phyloP scores from a whole-genome alignment of 1,284 basidiomycete species.

The Naganishia cerealis region DNA sequence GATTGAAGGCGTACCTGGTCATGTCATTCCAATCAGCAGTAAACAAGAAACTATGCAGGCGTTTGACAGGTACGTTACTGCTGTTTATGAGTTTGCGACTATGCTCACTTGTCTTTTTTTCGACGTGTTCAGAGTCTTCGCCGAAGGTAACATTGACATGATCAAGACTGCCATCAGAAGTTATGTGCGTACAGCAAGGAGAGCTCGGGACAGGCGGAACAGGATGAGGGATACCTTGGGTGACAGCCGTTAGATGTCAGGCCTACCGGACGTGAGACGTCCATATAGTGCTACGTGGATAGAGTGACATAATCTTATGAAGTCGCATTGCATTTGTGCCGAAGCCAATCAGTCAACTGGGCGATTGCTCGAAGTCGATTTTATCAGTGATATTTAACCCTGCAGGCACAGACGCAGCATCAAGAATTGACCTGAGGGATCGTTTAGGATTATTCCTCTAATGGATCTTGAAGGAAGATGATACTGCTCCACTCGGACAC shows the following conservation, averaged over 20 bases:
- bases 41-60: constrained; percentile 73
- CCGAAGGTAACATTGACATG: constrained; percentile 67
- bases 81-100: background rate
- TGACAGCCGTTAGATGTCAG: constrained; percentile 10
- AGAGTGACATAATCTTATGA: background rate
- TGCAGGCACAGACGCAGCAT: no score
- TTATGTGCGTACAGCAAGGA: constrained; percentile 27
- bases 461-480: no score
- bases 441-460: no score
- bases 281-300: background rate
- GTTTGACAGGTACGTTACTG: constrained; percentile 65
- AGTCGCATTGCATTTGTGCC: background rate
- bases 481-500: no score
- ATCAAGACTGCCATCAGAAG: constrained; percentile 68
- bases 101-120: constrained; percentile 13
- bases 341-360: background rate
- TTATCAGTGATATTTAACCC: no score
- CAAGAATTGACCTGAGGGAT: no score
- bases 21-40: constrained; percentile 65
- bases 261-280: background rate
- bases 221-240: constrained; percentile 27
- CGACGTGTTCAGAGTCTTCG: constrained; percentile 60
- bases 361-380: no score
- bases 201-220: constrained; percentile 29
- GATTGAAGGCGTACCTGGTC: constrained; percentile 68